Conservation (phyloP, 495 filamentous ascomycete species). For the Neurospora pannonica region DNA sequence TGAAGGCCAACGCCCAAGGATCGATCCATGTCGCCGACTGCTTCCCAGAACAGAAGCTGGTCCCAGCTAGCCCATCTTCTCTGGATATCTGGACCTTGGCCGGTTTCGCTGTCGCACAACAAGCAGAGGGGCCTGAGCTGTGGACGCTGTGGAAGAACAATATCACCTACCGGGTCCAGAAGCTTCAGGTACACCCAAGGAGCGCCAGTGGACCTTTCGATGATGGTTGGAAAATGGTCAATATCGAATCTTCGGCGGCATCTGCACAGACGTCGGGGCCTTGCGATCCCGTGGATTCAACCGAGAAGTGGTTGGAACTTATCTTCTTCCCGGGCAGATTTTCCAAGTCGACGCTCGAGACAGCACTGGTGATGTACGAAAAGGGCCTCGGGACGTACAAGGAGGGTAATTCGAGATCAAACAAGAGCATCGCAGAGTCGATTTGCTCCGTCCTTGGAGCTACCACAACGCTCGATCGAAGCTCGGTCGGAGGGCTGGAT, state of each 20-base stretch:
- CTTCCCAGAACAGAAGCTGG: slow-evolving; percentile 49
- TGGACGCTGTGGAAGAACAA: slow-evolving; percentile 90
- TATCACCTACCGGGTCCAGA: slow-evolving; percentile 63
- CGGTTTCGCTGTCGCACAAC: slow-evolving; percentile 58
- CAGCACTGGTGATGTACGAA: slow-evolving; percentile 67
- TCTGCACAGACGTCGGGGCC: slow-evolving; percentile 43
- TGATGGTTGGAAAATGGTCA: slow-evolving; percentile 63
- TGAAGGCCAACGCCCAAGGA: slow-evolving; percentile 52
- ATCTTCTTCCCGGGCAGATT: slow-evolving; percentile 78
- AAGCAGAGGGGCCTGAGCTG: slow-evolving; percentile 43
- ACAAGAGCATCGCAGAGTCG: slow-evolving; percentile 50
- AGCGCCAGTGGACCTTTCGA: slow-evolving; percentile 49
- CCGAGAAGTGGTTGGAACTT: slow-evolving; percentile 61
- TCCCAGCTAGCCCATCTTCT: slow-evolving; percentile 58
- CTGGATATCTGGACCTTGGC: slow-evolving; percentile 80
- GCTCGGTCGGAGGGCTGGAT: slow-evolving; percentile 55
- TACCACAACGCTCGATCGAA: slow-evolving; percentile 50
- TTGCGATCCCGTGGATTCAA: slow-evolving; percentile 54
- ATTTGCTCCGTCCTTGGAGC: slow-evolving; percentile 61
- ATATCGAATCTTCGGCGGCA: slow-evolving; percentile 50
- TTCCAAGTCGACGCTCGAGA: slow-evolving; percentile 66
- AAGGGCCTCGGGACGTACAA: slow-evolving; percentile 41
- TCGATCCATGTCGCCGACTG: slow-evolving; percentile 60
- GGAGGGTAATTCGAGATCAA: slow-evolving; percentile 28
- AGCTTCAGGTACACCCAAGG: slow-evolving; percentile 26